Evolutionary conservation across 1,284 basidiomycete species (phyloP).

Genomic region (Hemileia vastatrix): DNA sequence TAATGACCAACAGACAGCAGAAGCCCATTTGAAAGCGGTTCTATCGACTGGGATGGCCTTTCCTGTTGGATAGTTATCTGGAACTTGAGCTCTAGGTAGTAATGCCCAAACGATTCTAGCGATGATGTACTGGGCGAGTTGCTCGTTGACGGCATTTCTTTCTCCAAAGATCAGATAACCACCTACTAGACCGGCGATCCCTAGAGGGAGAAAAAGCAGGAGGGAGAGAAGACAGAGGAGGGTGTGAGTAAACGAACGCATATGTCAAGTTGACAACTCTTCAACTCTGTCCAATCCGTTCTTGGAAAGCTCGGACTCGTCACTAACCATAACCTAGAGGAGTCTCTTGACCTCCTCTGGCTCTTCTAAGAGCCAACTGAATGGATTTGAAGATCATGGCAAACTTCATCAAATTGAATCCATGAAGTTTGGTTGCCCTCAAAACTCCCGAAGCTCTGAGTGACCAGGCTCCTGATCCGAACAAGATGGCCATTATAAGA

Average conservation of each 20-base stretch:
- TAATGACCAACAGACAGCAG: conserved; percentile 41
- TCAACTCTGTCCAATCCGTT: too few relatives aligned
- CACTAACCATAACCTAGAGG: too few relatives aligned
- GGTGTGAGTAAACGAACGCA: not conserved
- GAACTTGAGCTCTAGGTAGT: conserved; percentile 35
- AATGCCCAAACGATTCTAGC: conserved; percentile 33
- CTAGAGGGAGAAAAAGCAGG: not conserved
- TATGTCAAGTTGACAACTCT: too few relatives aligned
- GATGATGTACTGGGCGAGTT: conserved; percentile 41
- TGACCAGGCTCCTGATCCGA: too few relatives aligned
- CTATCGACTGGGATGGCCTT: conserved; percentile 38
- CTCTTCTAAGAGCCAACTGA: too few relatives aligned
- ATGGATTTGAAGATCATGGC: too few relatives aligned
- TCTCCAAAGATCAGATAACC: conserved; percentile 41
- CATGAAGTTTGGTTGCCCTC: too few relatives aligned
- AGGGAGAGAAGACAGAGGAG: not conserved
- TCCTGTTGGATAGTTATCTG: conserved; percentile 32
- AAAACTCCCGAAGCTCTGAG: too few relatives aligned
- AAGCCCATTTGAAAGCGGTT: conserved; percentile 36
- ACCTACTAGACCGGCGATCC: conserved; percentile 36
- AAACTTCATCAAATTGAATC: too few relatives aligned
- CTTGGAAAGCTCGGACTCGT: too few relatives aligned
- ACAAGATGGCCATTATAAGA: too few relatives aligned
- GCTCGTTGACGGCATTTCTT: conserved; percentile 40
- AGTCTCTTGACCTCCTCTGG: too few relatives aligned